Evolutionary conservation across 1,284 basidiomycete species (phyloP).

Genomic region (Sporisorium graminicola): DNA sequence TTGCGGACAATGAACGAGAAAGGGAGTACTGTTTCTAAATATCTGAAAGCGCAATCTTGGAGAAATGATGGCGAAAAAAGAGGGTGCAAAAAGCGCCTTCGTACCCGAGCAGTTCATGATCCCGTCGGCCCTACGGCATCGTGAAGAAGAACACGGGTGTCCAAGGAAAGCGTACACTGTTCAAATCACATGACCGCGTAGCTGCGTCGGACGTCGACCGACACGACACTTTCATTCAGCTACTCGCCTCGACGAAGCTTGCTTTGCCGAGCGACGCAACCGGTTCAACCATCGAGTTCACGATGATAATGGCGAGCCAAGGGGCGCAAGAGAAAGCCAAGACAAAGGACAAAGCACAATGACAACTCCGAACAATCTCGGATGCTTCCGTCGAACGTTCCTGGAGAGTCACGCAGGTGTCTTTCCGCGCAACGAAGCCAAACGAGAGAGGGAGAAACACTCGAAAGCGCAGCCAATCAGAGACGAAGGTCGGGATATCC

Average conservation of each 20-base stretch:
- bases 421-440: neutral
- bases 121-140: neutral
- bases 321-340: slow-evolving; percentile 19
- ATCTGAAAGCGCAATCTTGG: too few relatives aligned
- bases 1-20: neutral
- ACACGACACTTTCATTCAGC: neutral
- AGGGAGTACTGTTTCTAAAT: too few relatives aligned
- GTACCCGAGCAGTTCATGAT: too few relatives aligned
- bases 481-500: neutral
- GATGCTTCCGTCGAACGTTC: slow-evolving; percentile 33
- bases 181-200: slow-evolving; percentile 30
- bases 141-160: neutral
- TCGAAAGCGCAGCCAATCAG: neutral
- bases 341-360: neutral
- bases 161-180: neutral
- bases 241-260: neutral
- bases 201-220: neutral
- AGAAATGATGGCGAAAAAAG: neutral
- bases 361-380: slow-evolving; percentile 22
- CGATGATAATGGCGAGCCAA: neutral
- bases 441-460: neutral
- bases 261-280: neutral
- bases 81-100: neutral
- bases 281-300: neutral
- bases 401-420: neutral